Evolutionary conservation across 176 grass and related monocot genomes (phyloP).

Genomic region (Triticum monococcum): DNA sequence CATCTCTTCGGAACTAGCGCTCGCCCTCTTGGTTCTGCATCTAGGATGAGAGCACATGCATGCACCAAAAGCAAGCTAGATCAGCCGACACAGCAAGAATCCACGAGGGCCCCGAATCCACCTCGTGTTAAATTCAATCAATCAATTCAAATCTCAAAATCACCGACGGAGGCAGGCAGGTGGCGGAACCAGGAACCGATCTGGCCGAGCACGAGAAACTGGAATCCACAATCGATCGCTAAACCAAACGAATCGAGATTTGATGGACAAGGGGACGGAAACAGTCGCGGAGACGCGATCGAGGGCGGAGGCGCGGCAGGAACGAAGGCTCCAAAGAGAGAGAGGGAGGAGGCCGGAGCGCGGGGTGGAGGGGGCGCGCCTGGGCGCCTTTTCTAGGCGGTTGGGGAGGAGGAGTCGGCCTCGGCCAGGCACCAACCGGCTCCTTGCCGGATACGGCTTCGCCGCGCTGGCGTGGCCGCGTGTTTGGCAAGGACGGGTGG

Average conservation of each 20-base stretch:
- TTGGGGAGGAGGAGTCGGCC: background rate
- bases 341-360: background rate
- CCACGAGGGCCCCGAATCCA: conserved; percentile 8
- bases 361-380: background rate
- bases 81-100: background rate
- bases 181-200: conserved; percentile 12
- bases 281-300: background rate
- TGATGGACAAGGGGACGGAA: background rate
- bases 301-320: background rate
- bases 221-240: background rate
- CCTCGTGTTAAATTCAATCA: background rate
- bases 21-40: background rate
- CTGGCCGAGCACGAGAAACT: background rate
- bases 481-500: background rate
- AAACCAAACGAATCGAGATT: background rate
- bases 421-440: background rate
- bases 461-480: background rate
- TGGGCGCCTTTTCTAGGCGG: conserved; percentile 33
- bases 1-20: background rate
- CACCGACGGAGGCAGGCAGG: background rate
- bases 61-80: background rate
- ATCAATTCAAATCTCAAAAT: conserved; percentile 6
- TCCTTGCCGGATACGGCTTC: conserved; percentile 24
- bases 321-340: background rate
- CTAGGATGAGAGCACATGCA: background rate